phyloP scores from a whole-genome alignment of 2,329 filamentous ascomycete genomes.

The Phyllosticta ampelicida region DNA sequence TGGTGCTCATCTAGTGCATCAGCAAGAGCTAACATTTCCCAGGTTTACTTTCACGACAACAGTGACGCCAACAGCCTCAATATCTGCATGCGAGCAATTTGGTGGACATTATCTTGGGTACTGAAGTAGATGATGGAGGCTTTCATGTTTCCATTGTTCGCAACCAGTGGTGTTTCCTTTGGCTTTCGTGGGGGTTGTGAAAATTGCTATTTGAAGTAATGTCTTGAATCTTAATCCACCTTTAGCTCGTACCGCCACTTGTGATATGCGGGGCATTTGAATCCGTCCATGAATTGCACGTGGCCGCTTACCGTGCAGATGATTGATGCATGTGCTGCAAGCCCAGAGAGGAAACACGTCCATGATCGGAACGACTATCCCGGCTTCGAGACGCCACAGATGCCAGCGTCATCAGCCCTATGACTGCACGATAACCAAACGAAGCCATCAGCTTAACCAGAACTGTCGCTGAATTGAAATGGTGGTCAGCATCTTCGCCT shows the following conservation, averaged over 20 bases:
- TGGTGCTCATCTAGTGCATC: background rate
- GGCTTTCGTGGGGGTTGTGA: background rate
- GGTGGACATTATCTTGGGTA: conserved; percentile 21
- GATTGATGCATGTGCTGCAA: background rate
- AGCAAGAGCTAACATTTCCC: background rate
- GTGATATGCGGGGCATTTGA: background rate
- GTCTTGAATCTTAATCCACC: background rate
- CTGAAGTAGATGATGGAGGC: background rate
- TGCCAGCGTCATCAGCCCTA: background rate
- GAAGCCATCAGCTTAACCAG: background rate
- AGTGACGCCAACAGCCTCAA: conserved; percentile 25
- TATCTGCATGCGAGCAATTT: conserved; percentile 22
- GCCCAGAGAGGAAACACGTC: background rate
- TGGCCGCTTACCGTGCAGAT: background rate
- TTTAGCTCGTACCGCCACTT: background rate
- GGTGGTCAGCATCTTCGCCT: background rate
- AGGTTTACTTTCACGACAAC: conserved; percentile 23
- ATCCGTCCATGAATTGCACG: background rate
- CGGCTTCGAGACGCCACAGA: background rate
- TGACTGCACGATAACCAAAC: background rate
- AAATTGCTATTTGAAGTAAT: background rate
- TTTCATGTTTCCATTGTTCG: background rate
- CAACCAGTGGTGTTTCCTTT: background rate
- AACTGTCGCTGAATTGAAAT: background rate
- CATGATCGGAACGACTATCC: background rate